These are phyloP conservation scores for Gentiana macrophylla DNA, from an alignment of 257 asterid species.

Conservation along the genomic window DNA sequence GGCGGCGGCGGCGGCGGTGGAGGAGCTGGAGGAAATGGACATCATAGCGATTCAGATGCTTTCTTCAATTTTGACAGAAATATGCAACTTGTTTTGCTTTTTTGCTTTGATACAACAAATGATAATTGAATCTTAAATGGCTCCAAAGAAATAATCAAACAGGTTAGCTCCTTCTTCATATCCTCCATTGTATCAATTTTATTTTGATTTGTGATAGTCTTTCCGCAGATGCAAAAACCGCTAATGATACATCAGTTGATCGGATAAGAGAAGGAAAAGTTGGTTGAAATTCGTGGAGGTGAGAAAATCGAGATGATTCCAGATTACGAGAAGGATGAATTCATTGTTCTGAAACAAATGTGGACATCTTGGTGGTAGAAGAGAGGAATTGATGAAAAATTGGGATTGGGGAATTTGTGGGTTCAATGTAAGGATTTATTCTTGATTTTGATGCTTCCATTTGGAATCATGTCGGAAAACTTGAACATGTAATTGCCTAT, in stretches of 20 bases:
- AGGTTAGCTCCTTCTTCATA: slow-evolving; percentile 16
- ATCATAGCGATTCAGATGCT: slow-evolving; percentile 22
- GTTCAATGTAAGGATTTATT: slow-evolving; percentile 51
- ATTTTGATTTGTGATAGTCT: slow-evolving; percentile 25
- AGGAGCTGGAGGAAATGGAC: slow-evolving; percentile 20
- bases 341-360: slow-evolving; percentile 30
- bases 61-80: slow-evolving; percentile 31
- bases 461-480: no score
- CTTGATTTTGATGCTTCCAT: slow-evolving; percentile 54
- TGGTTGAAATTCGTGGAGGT: slow-evolving; percentile 71
- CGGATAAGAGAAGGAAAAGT: slow-evolving; percentile 21
- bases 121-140: slow-evolving; percentile 10
- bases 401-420: slow-evolving; percentile 36
- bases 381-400: slow-evolving; percentile 19
- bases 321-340: slow-evolving; percentile 63
- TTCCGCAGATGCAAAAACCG: slow-evolving; percentile 52
- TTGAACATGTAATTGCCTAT: no score
- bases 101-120: slow-evolving; percentile 10
- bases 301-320: slow-evolving; percentile 53
- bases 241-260: slow-evolving; percentile 1
- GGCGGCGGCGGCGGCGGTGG: slow-evolving; percentile 26
- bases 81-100: slow-evolving; percentile 22
- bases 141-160: slow-evolving; percentile 14
- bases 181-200: slow-evolving; percentile 32
- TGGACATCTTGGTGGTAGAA: slow-evolving; percentile 33